These are phyloP conservation scores for Coniferiporia sulphurascens DNA, from an alignment of 1,284 basidiomycete species.

Conservation along the genomic window DNA sequence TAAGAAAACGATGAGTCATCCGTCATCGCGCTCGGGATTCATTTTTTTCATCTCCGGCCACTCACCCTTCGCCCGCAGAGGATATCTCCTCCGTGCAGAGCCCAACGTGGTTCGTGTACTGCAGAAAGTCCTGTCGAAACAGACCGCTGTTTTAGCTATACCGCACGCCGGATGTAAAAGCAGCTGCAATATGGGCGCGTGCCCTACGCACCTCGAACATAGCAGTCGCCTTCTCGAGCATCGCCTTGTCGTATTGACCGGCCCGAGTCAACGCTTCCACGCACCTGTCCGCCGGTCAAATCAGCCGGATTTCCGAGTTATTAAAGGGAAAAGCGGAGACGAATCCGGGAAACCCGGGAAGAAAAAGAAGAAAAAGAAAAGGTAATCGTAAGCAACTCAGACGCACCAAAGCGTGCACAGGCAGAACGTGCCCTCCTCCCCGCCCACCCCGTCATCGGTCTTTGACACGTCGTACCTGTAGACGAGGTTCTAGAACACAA, in stretches of 20 bases:
- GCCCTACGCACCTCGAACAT: conserved; percentile 92
- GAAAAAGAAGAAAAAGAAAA: neutral
- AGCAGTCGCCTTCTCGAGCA: conserved; percentile 63
- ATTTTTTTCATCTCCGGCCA: conserved; percentile 11
- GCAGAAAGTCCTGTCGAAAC: conserved; percentile 55
- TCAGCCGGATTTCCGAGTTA: neutral
- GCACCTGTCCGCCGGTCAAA: conserved; percentile 41
- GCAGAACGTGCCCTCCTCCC: conserved; percentile 86
- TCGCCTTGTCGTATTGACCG: conserved; percentile 65
- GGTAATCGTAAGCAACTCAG: neutral
- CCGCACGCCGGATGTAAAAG: neutral
- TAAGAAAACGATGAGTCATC: neutral
- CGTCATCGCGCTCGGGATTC: neutral
- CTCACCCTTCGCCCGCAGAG: conserved; percentile 70
- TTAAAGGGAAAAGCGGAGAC: conserved; percentile 22
- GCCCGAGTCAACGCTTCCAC: conserved; percentile 85
- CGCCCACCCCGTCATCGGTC: conserved; percentile 87
- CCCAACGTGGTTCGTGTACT: conserved; percentile 83
- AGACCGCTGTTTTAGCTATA: too few relatives aligned
- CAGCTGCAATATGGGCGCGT: too few relatives aligned
- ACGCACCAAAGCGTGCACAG: conserved; percentile 70
- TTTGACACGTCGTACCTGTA: conserved; percentile 79
- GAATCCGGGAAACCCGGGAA: neutral
- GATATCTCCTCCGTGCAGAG: conserved; percentile 84
- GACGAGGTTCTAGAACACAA: conserved; percentile 58